Percentiles rank a stretch among this genome's conserved stretches.
phyloP scores from a whole-genome alignment of 2,329 filamentous ascomycete species.

The Gnomoniopsis smithogilvyi region DNA sequence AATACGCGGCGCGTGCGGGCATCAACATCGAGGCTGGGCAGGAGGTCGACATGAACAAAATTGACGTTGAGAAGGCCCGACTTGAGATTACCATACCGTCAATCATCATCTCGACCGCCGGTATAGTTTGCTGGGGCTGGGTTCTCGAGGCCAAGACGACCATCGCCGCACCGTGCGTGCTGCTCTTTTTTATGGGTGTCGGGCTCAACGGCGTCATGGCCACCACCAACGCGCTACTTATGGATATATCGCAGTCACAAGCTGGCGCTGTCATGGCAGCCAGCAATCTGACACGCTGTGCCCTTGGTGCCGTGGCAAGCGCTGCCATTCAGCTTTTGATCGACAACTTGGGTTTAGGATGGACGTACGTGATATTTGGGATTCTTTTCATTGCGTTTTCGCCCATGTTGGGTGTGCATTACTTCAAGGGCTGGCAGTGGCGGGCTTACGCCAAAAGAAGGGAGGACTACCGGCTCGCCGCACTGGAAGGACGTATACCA shows the following conservation, averaged over 20 bases:
- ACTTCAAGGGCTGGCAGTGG: slow-evolving; percentile 3
- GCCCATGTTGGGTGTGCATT: slow-evolving; percentile 2
- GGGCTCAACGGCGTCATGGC: slow-evolving; percentile 13
- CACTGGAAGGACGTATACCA: neutral
- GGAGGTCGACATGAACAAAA: slow-evolving; percentile 30
- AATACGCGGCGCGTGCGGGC: slow-evolving; percentile 46
- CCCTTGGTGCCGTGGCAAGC: slow-evolving; percentile 2
- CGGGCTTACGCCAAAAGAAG: neutral
- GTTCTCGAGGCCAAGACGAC: slow-evolving; percentile 33
- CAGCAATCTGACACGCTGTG: slow-evolving; percentile 8
- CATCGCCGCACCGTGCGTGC: slow-evolving; percentile 37
- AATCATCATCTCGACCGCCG: slow-evolving; percentile 40
- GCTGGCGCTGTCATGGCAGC: slow-evolving; percentile 9
- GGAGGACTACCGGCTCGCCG: neutral
- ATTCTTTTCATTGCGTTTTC: neutral
- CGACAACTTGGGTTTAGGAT: slow-evolving; percentile 6
- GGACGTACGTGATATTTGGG: slow-evolving; percentile 9
- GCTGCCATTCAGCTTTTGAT: slow-evolving; percentile 9
- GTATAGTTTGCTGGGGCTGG: slow-evolving; percentile 41
- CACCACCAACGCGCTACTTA: slow-evolving; percentile 5
- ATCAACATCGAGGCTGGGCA: slow-evolving; percentile 46
- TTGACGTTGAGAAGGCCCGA: slow-evolving; percentile 36
- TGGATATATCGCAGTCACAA: slow-evolving; percentile 5
- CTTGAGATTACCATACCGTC: slow-evolving; percentile 32
- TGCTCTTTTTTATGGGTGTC: slow-evolving; percentile 36